phyloP scores from a whole-genome alignment of 2,329 filamentous ascomycete genomes.

The Verticillium dahliae region DNA sequence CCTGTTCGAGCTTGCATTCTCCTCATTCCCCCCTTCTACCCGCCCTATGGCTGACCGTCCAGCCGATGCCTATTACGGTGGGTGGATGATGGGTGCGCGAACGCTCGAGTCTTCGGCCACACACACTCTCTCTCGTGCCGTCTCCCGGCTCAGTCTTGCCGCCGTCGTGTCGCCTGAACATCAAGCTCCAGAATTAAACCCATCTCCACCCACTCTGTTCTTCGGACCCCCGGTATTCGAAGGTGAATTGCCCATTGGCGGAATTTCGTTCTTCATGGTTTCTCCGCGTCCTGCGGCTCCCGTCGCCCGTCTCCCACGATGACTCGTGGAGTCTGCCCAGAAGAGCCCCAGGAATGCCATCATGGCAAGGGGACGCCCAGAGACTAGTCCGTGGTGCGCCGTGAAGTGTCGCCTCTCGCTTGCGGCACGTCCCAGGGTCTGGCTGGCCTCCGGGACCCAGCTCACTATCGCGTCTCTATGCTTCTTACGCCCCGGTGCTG shows the following conservation, averaged over 20 bases:
- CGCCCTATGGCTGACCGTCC: not conserved
- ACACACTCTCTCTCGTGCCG: not conserved
- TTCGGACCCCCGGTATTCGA: not conserved
- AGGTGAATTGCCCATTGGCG: conserved; percentile 3
- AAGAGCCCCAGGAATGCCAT: not conserved
- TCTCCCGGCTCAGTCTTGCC: not conserved
- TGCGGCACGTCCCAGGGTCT: not conserved
- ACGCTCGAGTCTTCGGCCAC: not conserved
- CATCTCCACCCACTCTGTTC: not conserved
- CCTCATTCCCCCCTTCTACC: not conserved
- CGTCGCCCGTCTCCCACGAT: not conserved
- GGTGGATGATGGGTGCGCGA: not conserved
- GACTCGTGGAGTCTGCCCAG: conserved; percentile 1
- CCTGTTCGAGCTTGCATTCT: not conserved
- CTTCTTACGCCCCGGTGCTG: not conserved
- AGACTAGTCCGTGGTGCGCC: not conserved
- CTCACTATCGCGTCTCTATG: not conserved
- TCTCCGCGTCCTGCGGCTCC: not conserved
- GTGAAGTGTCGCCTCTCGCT: not conserved
- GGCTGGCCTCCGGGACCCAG: too few relatives aligned
- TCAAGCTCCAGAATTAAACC: not conserved
- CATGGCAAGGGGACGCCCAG: not conserved
- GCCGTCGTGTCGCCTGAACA: not conserved
- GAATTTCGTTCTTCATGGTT: not conserved
- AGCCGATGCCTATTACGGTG: not conserved